phyloP scores from a whole-genome alignment of 495 filamentous ascomycete genomes.

The Annulohypoxylon stygium region DNA sequence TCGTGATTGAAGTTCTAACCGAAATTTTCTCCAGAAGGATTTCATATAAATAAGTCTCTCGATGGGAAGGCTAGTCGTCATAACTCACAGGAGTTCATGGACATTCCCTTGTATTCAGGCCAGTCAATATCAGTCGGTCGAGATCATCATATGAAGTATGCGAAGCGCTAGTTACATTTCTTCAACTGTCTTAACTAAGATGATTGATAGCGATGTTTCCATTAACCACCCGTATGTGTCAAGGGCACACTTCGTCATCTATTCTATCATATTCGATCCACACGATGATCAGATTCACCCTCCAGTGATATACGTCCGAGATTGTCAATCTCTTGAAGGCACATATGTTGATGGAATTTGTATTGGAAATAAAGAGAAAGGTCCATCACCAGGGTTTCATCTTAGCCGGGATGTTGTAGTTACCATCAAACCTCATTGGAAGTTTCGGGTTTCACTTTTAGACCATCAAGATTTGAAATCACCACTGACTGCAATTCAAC shows the following conservation, averaged over 20 bases:
- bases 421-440: slow-evolving; percentile 54
- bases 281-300: slow-evolving; percentile 53
- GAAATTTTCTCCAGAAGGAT: slow-evolving; percentile 3
- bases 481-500: slow-evolving; percentile 38
- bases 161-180: background rate
- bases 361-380: slow-evolving; percentile 54
- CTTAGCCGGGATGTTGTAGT: slow-evolving; percentile 70
- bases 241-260: slow-evolving; percentile 71
- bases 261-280: slow-evolving; percentile 67
- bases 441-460: slow-evolving; percentile 49
- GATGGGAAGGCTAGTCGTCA: slow-evolving; percentile 22
- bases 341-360: slow-evolving; percentile 64
- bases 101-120: slow-evolving; percentile 26
- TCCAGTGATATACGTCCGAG: slow-evolving; percentile 72
- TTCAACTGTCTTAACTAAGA: slow-evolving; percentile 17
- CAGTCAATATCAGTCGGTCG: slow-evolving; percentile 50
- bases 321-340: slow-evolving; percentile 69
- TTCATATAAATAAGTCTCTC: slow-evolving; percentile 10
- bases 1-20: slow-evolving; percentile 1
- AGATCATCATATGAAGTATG: slow-evolving; percentile 51
- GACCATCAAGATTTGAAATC: slow-evolving; percentile 22
- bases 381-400: slow-evolving; percentile 57
- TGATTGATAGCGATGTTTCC: slow-evolving; percentile 55
- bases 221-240: slow-evolving; percentile 64
- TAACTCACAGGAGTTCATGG: slow-evolving; percentile 21